A percentile compares a stretch with the other conserved stretches of the same genome.
Conservation (phyloP, 2,329 filamentous ascomycete species). For the Aureobasidium sp. region DNA sequence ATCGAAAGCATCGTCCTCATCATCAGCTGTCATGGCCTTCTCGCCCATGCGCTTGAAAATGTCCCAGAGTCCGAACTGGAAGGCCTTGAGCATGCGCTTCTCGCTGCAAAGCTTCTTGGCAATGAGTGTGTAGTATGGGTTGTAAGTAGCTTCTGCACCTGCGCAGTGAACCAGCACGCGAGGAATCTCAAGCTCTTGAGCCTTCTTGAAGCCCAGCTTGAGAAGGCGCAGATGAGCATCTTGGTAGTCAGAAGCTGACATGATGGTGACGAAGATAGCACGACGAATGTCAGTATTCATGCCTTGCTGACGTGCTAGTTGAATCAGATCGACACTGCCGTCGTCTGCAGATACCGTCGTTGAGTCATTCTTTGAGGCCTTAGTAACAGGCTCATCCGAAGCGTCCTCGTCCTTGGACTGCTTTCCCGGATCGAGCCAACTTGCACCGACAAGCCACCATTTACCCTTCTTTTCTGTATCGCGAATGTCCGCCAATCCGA, state of each 20-base stretch:
- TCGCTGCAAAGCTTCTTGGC: constrained; percentile 64
- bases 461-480: constrained; percentile 82
- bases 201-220: constrained; percentile 77
- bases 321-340: constrained; percentile 54
- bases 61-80: constrained; percentile 82
- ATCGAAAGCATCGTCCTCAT: constrained; percentile 48
- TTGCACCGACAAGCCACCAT: constrained; percentile 98
- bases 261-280: constrained; percentile 87
- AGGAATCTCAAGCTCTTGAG: constrained; percentile 79
- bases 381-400: background rate
- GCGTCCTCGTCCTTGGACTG: constrained; percentile 8
- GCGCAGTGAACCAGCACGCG: constrained; percentile 82
- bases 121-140: constrained; percentile 87
- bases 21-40: constrained; percentile 50
- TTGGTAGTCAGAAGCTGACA: constrained; percentile 75
- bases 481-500: constrained; percentile 74
- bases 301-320: constrained; percentile 70
- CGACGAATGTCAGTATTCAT: constrained; percentile 82
- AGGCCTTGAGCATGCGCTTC: constrained; percentile 67
- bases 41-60: constrained; percentile 83
- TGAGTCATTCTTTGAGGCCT: background rate
- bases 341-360: constrained; percentile 18
- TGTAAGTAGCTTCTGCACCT: constrained; percentile 75
- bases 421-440: constrained; percentile 53
- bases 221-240: constrained; percentile 74